A percentile compares a stretch with the other conserved stretches of the same genome.
These are phyloP conservation scores for Cladophialophora exuberans DNA, from an alignment of 2,329 filamentous ascomycete species.

Conservation along the genomic window DNA sequence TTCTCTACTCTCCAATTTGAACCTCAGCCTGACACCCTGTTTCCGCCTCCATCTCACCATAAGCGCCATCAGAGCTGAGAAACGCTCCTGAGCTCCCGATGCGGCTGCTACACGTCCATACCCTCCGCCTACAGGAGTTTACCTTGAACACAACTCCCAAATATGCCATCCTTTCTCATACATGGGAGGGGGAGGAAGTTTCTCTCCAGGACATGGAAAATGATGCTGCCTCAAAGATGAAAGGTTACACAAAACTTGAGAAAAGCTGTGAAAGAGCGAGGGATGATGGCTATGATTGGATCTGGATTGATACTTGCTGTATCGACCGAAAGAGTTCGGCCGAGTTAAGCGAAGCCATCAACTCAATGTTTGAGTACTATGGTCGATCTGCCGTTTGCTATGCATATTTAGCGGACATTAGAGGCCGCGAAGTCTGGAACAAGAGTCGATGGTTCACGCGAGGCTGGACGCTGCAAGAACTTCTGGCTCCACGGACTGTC, in stretches of 20 bases:
- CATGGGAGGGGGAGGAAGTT: constrained; percentile 24
- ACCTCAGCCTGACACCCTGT: too few relatives aligned
- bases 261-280: constrained; percentile 4
- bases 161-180: constrained; percentile 16
- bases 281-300: constrained; percentile 14
- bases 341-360: constrained; percentile 30
- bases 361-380: constrained; percentile 33
- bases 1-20: too few relatives aligned
- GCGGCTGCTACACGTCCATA: too few relatives aligned
- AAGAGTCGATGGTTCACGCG: constrained; percentile 6
- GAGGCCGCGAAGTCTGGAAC: not conserved
- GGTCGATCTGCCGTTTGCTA: constrained; percentile 28
- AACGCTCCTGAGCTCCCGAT: too few relatives aligned
- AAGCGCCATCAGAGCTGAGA: too few relatives aligned
- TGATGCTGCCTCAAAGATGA: not conserved
- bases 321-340: constrained; percentile 31
- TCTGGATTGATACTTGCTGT: constrained; percentile 35
- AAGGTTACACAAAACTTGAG: constrained; percentile 6
- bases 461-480: constrained; percentile 1
- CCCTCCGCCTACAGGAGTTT: too few relatives aligned
- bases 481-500: constrained; percentile 5
- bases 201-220: not conserved
- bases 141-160: too few relatives aligned
- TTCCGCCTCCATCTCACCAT: too few relatives aligned
- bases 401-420: constrained; percentile 21